Evolutionary conservation across 495 filamentous ascomycete species (phyloP).

Genomic region (Aspergillus nanangensis): DNA sequence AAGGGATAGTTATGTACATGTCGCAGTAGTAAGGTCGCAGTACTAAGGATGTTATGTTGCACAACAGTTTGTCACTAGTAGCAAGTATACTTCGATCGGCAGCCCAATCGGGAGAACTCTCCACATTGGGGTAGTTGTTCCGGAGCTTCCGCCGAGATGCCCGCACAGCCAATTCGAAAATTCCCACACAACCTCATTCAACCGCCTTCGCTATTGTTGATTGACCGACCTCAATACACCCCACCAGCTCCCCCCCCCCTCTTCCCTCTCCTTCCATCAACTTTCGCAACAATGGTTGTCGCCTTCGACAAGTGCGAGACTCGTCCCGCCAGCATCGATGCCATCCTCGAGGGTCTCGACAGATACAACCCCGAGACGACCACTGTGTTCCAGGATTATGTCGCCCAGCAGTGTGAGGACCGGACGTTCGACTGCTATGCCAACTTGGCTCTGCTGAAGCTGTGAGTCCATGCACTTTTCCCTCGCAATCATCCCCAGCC

Average conservation of each 20-base stretch:
- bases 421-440: slow-evolving; percentile 92
- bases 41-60: too few relatives aligned
- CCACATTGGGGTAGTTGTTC: slow-evolving; percentile 16
- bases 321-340: slow-evolving; percentile 83
- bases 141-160: slow-evolving; percentile 13
- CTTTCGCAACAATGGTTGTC: slow-evolving; percentile 38
- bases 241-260: not conserved
- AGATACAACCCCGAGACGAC: slow-evolving; percentile 98
- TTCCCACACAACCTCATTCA: slow-evolving; percentile 31
- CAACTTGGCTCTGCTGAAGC: slow-evolving; percentile 91
- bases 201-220: slow-evolving; percentile 8
- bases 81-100: slow-evolving; percentile 3
- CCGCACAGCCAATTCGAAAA: slow-evolving; percentile 39
- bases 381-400: slow-evolving; percentile 88
- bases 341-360: slow-evolving; percentile 89
- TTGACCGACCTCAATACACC: too few relatives aligned
- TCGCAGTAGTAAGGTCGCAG: too few relatives aligned
- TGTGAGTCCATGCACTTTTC: slow-evolving; percentile 61
- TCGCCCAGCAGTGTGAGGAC: slow-evolving; percentile 90
- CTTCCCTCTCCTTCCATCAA: not conserved
- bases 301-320: slow-evolving; percentile 54
- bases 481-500: slow-evolving; percentile 4
- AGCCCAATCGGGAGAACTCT: slow-evolving; percentile 21
- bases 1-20: not conserved
- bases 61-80: not conserved